phyloP scores from a whole-genome alignment of 345 rosid genomes.

The Salix exigua region DNA sequence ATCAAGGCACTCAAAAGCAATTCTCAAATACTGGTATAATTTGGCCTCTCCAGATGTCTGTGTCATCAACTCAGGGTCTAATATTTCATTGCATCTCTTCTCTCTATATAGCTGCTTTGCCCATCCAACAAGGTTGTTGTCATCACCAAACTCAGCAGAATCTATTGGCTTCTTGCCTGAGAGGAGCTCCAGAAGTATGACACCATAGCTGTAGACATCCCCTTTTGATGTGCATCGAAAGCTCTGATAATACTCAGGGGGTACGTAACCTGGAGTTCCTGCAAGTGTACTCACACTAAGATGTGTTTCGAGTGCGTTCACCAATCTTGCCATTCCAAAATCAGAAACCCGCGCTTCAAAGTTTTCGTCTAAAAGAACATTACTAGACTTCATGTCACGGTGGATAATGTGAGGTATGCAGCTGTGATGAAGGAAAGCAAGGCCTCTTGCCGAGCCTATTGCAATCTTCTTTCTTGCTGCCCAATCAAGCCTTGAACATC shows the following conservation, averaged over 20 bases:
- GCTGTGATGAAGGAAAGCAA: constrained; percentile 96
- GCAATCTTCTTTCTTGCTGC: constrained; percentile 81
- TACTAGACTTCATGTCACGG: constrained; percentile 96
- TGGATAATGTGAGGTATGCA: constrained; percentile 98
- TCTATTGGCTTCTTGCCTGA: constrained; percentile 94
- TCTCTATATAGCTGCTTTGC: constrained; percentile 79
- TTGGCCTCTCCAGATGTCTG: constrained; percentile 55
- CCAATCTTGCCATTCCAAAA: constrained; percentile 95
- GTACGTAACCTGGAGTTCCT: constrained; percentile 98
- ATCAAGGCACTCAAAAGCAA: constrained; percentile 88
- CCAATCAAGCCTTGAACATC: constrained; percentile 65
- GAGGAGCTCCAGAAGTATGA: constrained; percentile 84
- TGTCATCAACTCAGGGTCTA: constrained; percentile 56
- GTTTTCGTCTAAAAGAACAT: constrained; percentile 84
- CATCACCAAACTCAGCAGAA: constrained; percentile 75
- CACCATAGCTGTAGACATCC: constrained; percentile 93
- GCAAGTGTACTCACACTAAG: constrained; percentile 96
- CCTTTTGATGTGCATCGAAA: constrained; percentile 94
- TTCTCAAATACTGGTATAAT: constrained; percentile 60
- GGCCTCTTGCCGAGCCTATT: constrained; percentile 89
- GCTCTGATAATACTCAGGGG: constrained; percentile 96
- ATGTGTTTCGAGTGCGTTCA: constrained; percentile 88
- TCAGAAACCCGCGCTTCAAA: constrained; percentile 94
- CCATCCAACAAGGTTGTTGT: constrained; percentile 94
- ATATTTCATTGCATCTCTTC: constrained; percentile 55